These are phyloP conservation scores for Discostella stelligeroides DNA, from an alignment of 108 stramenopile species.

Conservation along the genomic window DNA sequence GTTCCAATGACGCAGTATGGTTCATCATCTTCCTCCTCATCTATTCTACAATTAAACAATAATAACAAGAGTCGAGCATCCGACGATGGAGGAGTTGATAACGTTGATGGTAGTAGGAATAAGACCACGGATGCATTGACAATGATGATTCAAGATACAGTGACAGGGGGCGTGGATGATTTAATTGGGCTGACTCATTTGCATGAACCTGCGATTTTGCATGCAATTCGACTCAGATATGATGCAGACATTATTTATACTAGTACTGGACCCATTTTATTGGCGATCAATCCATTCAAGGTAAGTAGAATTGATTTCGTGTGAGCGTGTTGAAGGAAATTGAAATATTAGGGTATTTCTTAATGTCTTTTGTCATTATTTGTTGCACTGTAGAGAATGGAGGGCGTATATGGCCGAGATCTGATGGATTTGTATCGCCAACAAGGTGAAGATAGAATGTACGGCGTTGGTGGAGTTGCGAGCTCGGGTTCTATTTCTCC, in stretches of 20 bases:
- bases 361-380: neutral
- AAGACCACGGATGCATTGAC: neutral
- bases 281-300: constrained; percentile 68
- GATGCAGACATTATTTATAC: constrained; percentile 58
- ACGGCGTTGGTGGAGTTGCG: constrained; percentile 1
- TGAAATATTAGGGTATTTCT: neutral
- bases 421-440: constrained; percentile 47
- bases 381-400: constrained; percentile 18
- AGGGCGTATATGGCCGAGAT: constrained; percentile 38
- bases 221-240: constrained; percentile 56
- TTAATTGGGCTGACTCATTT: constrained; percentile 56
- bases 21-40: constrained; percentile 3
- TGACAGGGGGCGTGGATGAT: constrained; percentile 52
- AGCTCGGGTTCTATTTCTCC: neutral
- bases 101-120: too few relatives aligned
- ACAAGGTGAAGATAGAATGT: constrained; percentile 30
- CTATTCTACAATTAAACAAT: constrained; percentile 9
- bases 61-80: constrained; percentile 3
- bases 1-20: constrained; percentile 18
- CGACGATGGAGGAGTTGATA: too few relatives aligned
- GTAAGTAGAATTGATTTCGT: neutral
- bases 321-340: neutral
- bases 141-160: constrained; percentile 33
- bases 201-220: constrained; percentile 61
- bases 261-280: constrained; percentile 57